These are phyloP conservation scores for Suhomyces guaymorum DNA, from an alignment of 1,139 yeast species.

Conservation along the genomic window DNA sequence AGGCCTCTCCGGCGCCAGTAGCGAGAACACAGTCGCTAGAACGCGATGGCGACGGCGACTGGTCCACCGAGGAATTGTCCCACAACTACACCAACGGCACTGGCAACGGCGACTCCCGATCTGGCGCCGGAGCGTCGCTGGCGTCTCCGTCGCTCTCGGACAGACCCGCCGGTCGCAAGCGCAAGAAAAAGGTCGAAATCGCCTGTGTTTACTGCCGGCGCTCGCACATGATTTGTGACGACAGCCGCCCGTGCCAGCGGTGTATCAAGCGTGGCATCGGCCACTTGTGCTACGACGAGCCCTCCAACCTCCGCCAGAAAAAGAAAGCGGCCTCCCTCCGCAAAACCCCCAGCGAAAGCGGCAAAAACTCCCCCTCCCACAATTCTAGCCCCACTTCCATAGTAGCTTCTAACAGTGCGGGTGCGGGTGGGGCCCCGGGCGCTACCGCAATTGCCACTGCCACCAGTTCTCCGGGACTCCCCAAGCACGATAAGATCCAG, in stretches of 20 bases:
- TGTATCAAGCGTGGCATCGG: slow-evolving; percentile 88
- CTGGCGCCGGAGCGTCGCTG: no score
- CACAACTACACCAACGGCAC: slow-evolving; percentile 1
- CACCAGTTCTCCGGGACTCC: slow-evolving; percentile 13
- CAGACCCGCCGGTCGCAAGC: slow-evolving; percentile 13
- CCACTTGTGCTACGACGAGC: slow-evolving; percentile 85
- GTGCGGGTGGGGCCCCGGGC: no score
- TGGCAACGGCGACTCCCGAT: no score
- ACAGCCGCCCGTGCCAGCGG: slow-evolving; percentile 79
- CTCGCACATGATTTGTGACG: slow-evolving; percentile 94
- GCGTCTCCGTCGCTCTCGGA: slow-evolving; percentile 3
- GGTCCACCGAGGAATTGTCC: slow-evolving; percentile 9
- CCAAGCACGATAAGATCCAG: slow-evolving; percentile 10
- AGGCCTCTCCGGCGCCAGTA: slow-evolving; percentile 1
- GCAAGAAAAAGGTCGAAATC: slow-evolving; percentile 58
- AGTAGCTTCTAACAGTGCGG: no score
- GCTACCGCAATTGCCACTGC: slow-evolving; percentile 4
- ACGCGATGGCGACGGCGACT: slow-evolving; percentile 4
- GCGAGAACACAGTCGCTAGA: slow-evolving; percentile 1
- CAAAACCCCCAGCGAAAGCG: slow-evolving; percentile 9
- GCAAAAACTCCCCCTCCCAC: slow-evolving; percentile 10
- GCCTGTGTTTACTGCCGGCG: slow-evolving; percentile 94
- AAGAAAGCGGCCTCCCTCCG: slow-evolving; percentile 39
- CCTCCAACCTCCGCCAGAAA: slow-evolving; percentile 46
- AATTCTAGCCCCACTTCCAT: no score